phyloP scores from a whole-genome alignment of 169 alveolate genomes.

The Plasmodium blacklocki region DNA sequence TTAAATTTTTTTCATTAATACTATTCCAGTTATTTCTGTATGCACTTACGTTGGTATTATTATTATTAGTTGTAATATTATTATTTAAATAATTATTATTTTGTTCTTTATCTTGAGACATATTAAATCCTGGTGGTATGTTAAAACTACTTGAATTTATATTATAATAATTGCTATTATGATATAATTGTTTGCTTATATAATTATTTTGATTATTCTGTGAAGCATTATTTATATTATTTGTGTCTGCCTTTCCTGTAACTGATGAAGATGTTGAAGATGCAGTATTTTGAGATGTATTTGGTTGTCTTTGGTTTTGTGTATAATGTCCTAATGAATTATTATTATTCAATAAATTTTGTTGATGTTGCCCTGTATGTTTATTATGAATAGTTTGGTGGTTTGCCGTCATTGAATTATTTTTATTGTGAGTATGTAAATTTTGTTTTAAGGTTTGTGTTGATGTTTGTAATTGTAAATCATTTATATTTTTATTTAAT shows the following conservation, averaged over 20 bases:
- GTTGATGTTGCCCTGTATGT: conserved; percentile 61
- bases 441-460: conserved; percentile 35
- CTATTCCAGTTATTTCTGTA: conserved; percentile 59
- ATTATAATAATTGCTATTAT: conserved; percentile 48
- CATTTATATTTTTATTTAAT: conserved; percentile 58
- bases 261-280: conserved; percentile 72
- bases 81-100: conserved; percentile 27
- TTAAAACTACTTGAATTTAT: conserved; percentile 44
- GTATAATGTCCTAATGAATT: conserved; percentile 52
- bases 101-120: conserved; percentile 73
- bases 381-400: conserved; percentile 29
- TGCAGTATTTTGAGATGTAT: conserved; percentile 57
- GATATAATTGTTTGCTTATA: conserved; percentile 36
- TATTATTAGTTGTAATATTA: conserved; percentile 37
- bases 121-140: conserved; percentile 60
- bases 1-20: conserved; percentile 64
- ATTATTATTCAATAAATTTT: conserved; percentile 27
- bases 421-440: conserved; percentile 26
- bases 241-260: conserved; percentile 62
- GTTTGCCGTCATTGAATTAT: not conserved
- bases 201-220: conserved; percentile 41
- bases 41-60: conserved; percentile 30
- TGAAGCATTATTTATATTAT: conserved; percentile 16
- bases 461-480: conserved; percentile 30
- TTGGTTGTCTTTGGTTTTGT: conserved; percentile 43